phyloP scores from a whole-genome alignment of 1,139 yeast genomes.

The Lodderomyces oxycetoniae region DNA sequence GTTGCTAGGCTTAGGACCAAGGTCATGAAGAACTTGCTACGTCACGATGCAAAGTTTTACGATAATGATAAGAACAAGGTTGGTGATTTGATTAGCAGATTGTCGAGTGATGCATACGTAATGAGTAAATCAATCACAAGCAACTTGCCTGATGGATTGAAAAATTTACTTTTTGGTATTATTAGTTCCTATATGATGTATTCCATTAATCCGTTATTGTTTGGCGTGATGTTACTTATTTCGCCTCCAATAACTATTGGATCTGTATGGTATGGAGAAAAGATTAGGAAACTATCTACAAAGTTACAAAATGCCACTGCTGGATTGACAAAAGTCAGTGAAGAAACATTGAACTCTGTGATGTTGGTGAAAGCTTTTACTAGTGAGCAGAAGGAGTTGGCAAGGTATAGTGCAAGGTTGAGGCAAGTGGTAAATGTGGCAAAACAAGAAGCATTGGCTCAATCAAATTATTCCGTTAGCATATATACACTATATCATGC shows the following conservation, averaged over 20 bases:
- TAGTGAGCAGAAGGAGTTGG: slow-evolving; percentile 41
- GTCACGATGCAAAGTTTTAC: slow-evolving; percentile 49
- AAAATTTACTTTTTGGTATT: slow-evolving; percentile 42
- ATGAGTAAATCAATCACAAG: slow-evolving; percentile 45
- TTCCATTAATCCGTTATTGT: slow-evolving; percentile 39
- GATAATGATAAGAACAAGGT: slow-evolving; percentile 51
- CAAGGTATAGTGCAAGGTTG: slow-evolving; percentile 37
- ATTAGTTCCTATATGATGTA: slow-evolving; percentile 48
- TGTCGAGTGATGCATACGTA: slow-evolving; percentile 53
- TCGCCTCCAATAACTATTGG: slow-evolving; percentile 54
- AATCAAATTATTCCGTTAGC: slow-evolving; percentile 43
- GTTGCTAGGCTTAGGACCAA: slow-evolving; percentile 46
- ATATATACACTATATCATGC: slow-evolving; percentile 43
- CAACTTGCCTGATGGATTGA: slow-evolving; percentile 46
- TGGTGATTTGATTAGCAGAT: slow-evolving; percentile 51
- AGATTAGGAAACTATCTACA: slow-evolving; percentile 41
- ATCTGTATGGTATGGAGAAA: slow-evolving; percentile 47
- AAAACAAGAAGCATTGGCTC: slow-evolving; percentile 45
- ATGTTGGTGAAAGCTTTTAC: slow-evolving; percentile 45
- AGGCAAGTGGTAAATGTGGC: slow-evolving; percentile 42
- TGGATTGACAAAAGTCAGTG: slow-evolving; percentile 43
- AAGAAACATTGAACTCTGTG: slow-evolving; percentile 43
- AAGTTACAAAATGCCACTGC: slow-evolving; percentile 46
- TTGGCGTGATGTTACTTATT: slow-evolving; percentile 47
- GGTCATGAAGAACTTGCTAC: slow-evolving; percentile 46